phyloP scores from a whole-genome alignment of 2,329 filamentous ascomycete genomes.

The Apiospora malaysiana region DNA sequence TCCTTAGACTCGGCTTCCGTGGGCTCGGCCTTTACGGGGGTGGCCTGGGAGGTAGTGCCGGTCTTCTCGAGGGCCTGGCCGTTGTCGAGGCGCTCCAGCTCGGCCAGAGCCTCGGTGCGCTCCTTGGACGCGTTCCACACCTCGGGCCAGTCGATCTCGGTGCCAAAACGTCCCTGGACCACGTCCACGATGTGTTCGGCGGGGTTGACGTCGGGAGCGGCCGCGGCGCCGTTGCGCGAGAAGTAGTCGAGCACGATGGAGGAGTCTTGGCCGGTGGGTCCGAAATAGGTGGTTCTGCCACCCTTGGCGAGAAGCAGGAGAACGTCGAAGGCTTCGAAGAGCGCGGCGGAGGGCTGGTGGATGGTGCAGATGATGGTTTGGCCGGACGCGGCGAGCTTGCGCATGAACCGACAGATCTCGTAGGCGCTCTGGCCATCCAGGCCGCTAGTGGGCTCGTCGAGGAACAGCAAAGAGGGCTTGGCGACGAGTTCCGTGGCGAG shows the following conservation, averaged over 20 bases:
- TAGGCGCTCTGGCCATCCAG: constrained; percentile 73
- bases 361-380: constrained; percentile 78
- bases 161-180: constrained; percentile 54
- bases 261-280: constrained; percentile 68
- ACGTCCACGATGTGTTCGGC: constrained; percentile 56
- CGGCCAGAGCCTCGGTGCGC: constrained; percentile 19
- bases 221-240: constrained; percentile 63
- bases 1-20: constrained; percentile 42
- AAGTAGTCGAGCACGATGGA: constrained; percentile 71
- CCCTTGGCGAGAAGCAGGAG: constrained; percentile 72
- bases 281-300: constrained; percentile 75
- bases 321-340: constrained; percentile 77
- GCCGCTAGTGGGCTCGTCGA: constrained; percentile 76
- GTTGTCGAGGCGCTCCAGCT: constrained; percentile 24
- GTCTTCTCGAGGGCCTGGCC: constrained; percentile 15
- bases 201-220: constrained; percentile 59
- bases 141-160: constrained; percentile 33
- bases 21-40: neutral
- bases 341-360: constrained; percentile 72
- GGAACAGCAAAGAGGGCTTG: constrained; percentile 70
- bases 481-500: constrained; percentile 74
- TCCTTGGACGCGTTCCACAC: constrained; percentile 27
- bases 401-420: constrained; percentile 75
- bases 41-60: neutral
- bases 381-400: constrained; percentile 66